Percentiles rank a stretch among this genome's conserved stretches.
These are phyloP conservation scores for Barnettozyma californica DNA, from an alignment of 805 yeast genomes.

Conservation along the genomic window DNA sequence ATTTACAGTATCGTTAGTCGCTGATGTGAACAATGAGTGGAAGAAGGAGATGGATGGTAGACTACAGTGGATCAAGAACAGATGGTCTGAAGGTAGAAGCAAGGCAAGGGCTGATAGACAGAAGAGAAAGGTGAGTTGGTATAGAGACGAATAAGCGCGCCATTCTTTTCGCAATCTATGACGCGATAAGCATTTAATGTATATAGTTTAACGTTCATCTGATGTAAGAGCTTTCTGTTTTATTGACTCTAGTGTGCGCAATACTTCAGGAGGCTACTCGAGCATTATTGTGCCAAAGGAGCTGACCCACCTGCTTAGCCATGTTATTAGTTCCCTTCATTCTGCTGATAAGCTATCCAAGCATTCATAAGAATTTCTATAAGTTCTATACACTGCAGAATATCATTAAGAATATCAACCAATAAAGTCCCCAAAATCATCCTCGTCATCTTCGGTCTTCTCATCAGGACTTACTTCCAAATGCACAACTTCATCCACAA, in stretches of 20 bases:
- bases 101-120: constrained; percentile 50
- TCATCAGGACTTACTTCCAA: not conserved
- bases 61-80: constrained; percentile 37
- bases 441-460: constrained; percentile 12
- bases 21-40: constrained; percentile 39
- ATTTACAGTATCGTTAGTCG: constrained; percentile 48
- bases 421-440: constrained; percentile 26
- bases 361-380: not conserved
- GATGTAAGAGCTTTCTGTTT: not conserved
- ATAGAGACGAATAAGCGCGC: constrained; percentile 32
- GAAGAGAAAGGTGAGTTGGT: constrained; percentile 60
- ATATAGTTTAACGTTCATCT: not conserved
- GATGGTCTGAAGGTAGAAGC: constrained; percentile 44
- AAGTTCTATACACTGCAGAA: not conserved
- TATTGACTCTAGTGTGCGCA: too few species aligned
- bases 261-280: too few species aligned
- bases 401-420: not conserved
- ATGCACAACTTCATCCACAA: not conserved
- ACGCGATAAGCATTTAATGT: not conserved
- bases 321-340: not conserved
- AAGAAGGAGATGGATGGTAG: constrained; percentile 41
- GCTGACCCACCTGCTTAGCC: too few species aligned
- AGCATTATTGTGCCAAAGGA: too few species aligned
- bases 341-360: not conserved
- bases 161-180: not conserved